Base-by-base conservation (phyloP, 306 rosid species). In the Gynostemma pentaphyllum region DNA sequence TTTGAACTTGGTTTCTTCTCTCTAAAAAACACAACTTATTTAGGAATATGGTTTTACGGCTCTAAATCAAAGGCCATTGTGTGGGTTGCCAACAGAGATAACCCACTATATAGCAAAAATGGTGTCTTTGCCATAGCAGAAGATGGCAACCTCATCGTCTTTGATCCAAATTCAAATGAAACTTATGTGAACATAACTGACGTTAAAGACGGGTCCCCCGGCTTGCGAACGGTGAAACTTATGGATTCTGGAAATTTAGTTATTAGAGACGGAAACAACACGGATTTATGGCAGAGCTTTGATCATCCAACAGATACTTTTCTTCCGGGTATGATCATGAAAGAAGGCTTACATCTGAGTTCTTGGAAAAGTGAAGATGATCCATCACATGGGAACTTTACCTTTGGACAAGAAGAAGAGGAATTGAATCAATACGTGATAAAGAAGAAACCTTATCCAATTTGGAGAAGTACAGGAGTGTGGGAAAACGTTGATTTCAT, bases 301-400 rank as follows among this genome's bases (percentile, higher is more conserved):
- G 79, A 74, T 11, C 47, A 81, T 71, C 90, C 96, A 12, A 76
- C 85, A 0, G 96, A 88, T 10, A 88, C 96, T 26, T 83, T 88
- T 74, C 88, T 88, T 69, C 90, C 96, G 0, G 94, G 90, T 26
- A 85, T 88, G 94, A 81, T 70, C 76, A 76, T 85, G 83, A 71
- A 66, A 18, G 79, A 70, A 4, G 49, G 60, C 62, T 40, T 85
- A 62, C 74, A 70, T 48, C 42, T 83, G 70, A 78, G 63, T 52
- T 83, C 73, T 4, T 80, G 85, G 85, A 67, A 2, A 70, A 5
- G 4, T 10, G 1, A 3, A 2, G 13, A 1, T 4, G 69, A 83
- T 19, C 79, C 88, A 0, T 62, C 45, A 8, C 5, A 0, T 0
- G 80, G 86, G 41, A 16, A 27, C 16, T 80, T 64, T 70, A 73